A percentile compares a stretch with the other conserved stretches of the same genome.
These are phyloP conservation scores for Piper longum DNA, from an alignment of 164 flowering plant genomes.

Conservation along the genomic window DNA sequence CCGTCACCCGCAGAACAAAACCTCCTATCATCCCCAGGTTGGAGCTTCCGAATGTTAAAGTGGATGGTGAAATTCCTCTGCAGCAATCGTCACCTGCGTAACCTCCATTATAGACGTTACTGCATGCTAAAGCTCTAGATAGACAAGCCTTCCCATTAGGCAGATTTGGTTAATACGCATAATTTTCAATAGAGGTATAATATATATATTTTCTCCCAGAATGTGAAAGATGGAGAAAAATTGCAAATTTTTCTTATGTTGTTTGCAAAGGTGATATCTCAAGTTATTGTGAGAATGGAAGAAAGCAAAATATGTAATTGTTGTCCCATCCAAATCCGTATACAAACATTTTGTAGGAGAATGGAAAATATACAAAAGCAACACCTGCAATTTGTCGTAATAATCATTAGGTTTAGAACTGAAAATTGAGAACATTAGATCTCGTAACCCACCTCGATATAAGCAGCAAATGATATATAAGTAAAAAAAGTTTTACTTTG, in stretches of 20 bases:
- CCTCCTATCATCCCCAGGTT: slow-evolving; percentile 50
- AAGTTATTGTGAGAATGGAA: no score
- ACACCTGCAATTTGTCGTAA: no score
- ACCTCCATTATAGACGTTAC: slow-evolving; percentile 8
- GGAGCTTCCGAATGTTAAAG: slow-evolving; percentile 18
- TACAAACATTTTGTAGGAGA: no score
- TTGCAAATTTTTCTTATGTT: background rate
- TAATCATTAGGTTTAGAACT: no score
- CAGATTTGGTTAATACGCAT: background rate
- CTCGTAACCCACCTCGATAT: no score
- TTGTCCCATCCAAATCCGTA: no score
- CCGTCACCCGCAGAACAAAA: slow-evolving; percentile 48
- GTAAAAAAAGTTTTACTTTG: no score
- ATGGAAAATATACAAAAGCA: no score
- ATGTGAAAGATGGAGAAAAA: background rate
- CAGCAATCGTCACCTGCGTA: slow-evolving; percentile 8
- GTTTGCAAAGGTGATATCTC: background rate
- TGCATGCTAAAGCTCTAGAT: slow-evolving; percentile 2
- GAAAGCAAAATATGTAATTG: background rate
- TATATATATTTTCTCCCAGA: background rate
- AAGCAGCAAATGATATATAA: no score
- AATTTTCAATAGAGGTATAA: background rate
- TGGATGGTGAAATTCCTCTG: slow-evolving; percentile 12
- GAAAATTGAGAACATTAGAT: no score
- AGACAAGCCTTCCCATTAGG: background rate